A percentile compares a stretch with the other conserved stretches of the same genome.
phyloP scores from a whole-genome alignment of 1,139 yeast genomes.

The Tardiomyces blankii region DNA sequence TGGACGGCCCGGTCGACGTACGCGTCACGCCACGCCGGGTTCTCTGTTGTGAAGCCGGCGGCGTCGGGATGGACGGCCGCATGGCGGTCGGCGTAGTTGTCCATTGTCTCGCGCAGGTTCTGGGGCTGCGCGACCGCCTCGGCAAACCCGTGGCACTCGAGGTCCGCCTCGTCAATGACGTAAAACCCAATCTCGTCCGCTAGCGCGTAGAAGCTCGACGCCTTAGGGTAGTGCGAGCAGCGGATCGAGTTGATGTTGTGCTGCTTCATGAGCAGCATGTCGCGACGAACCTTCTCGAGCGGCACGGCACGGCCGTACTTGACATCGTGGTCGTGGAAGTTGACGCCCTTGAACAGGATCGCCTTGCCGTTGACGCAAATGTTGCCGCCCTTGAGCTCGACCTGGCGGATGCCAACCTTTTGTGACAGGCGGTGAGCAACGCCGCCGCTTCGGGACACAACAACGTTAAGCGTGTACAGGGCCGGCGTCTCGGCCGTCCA shows the following conservation, averaged over 20 bases:
- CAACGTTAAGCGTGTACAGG: slow-evolving; percentile 14
- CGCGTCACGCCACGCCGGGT: slow-evolving; percentile 24
- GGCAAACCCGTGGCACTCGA: slow-evolving; percentile 30
- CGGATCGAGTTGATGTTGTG: slow-evolving; percentile 29
- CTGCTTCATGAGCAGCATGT: slow-evolving; percentile 25
- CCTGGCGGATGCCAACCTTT: slow-evolving; percentile 25
- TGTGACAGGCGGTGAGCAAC: slow-evolving; percentile 7
- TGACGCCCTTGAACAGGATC: slow-evolving; percentile 24
- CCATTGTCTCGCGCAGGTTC: slow-evolving; percentile 10
- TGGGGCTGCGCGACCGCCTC: slow-evolving; percentile 8
- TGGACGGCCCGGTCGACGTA: slow-evolving; percentile 26
- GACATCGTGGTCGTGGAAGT: slow-evolving; percentile 29
- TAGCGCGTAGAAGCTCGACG: slow-evolving; percentile 14
- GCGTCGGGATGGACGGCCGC: not conserved
- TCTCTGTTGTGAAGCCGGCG: slow-evolving; percentile 10
- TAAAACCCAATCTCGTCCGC: slow-evolving; percentile 25
- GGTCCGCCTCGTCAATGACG: slow-evolving; percentile 29
- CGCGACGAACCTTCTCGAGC: slow-evolving; percentile 22
- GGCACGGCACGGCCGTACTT: slow-evolving; percentile 27
- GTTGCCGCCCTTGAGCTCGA: slow-evolving; percentile 21
- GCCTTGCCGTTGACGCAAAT: slow-evolving; percentile 23
- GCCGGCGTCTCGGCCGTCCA: slow-evolving; percentile 30
- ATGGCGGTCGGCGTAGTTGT: not conserved
- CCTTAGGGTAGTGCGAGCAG: slow-evolving; percentile 28
- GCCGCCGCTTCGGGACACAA: slow-evolving; percentile 4